Evolutionary conservation across 2,329 filamentous ascomycete genomes (phyloP).

Genomic region (Achaetomium macrosporum): DNA sequence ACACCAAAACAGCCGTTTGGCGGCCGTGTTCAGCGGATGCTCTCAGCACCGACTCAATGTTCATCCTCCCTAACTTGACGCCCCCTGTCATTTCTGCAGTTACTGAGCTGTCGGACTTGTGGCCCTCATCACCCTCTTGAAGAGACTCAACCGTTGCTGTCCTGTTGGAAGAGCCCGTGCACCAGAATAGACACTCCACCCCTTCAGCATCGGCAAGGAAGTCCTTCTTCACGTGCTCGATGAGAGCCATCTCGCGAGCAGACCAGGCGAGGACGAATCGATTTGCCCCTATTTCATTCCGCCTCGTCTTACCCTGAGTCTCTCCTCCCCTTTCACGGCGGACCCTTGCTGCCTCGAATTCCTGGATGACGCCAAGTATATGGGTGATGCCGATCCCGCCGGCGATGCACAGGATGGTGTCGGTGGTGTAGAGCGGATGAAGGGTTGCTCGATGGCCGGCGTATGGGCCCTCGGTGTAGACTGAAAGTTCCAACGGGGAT

Average conservation of each 20-base stretch:
- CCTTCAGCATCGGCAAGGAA: neutral
- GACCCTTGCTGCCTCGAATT: neutral
- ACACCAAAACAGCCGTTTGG: neutral
- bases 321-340: neutral
- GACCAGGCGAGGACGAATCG: neutral
- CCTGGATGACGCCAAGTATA: neutral
- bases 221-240: neutral
- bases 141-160: neutral
- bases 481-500: neutral
- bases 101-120: too few species aligned
- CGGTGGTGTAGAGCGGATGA: neutral
- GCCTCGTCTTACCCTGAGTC: neutral
- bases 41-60: neutral
- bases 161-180: neutral
- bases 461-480: neutral
- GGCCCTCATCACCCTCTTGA: too few species aligned
- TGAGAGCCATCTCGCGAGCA: neutral
- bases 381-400: slow-evolving; percentile 1
- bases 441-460: neutral
- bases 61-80: neutral
- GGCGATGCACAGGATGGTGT: neutral
- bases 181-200: neutral
- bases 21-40: neutral
- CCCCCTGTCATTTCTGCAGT: too few species aligned
- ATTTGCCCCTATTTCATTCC: neutral